Evolutionary conservation across 2,329 filamentous ascomycete species (phyloP).

Genomic region (Dryadomyces quercivorus): DNA sequence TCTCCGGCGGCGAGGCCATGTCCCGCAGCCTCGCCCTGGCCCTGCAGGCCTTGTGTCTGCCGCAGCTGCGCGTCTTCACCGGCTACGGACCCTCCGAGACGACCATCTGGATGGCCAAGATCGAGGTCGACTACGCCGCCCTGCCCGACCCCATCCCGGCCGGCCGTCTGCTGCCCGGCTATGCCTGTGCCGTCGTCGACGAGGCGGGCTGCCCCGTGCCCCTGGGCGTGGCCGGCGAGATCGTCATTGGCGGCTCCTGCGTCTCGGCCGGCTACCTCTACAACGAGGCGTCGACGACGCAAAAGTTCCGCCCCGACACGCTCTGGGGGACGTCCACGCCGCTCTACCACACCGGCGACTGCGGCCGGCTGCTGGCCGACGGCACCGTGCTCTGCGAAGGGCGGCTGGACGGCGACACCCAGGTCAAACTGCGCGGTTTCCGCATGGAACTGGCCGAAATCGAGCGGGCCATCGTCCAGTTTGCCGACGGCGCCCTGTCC

Average conservation of each 20-base stretch:
- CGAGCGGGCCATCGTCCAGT: neutral
- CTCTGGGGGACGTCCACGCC: constrained; percentile 15
- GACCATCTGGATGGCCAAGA: constrained; percentile 27
- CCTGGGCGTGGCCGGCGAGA: constrained; percentile 34
- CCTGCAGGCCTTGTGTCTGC: neutral
- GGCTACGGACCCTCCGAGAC: constrained; percentile 49
- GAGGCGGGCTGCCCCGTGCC: constrained; percentile 30
- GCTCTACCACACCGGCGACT: constrained; percentile 47
- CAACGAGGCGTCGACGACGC: constrained; percentile 33
- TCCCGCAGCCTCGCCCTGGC: neutral
- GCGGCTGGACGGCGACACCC: constrained; percentile 39
- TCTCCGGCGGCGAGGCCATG: constrained; percentile 12
- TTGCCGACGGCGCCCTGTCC: neutral
- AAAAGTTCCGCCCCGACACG: constrained; percentile 17
- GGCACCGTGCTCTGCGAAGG: constrained; percentile 42
- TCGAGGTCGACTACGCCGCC: constrained; percentile 38
- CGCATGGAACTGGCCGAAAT: constrained; percentile 41
- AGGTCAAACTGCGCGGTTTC: constrained; percentile 51
- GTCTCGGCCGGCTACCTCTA: constrained; percentile 45
- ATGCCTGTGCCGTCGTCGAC: constrained; percentile 35
- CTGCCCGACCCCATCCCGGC: constrained; percentile 15
- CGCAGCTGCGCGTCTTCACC: constrained; percentile 34
- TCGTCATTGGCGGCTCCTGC: constrained; percentile 45
- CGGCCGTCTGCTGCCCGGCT: neutral
- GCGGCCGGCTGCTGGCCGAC: constrained; percentile 40